Evolutionary conservation across 2,329 filamentous ascomycete genomes (phyloP).

Genomic region (Colletotrichum siamense): DNA sequence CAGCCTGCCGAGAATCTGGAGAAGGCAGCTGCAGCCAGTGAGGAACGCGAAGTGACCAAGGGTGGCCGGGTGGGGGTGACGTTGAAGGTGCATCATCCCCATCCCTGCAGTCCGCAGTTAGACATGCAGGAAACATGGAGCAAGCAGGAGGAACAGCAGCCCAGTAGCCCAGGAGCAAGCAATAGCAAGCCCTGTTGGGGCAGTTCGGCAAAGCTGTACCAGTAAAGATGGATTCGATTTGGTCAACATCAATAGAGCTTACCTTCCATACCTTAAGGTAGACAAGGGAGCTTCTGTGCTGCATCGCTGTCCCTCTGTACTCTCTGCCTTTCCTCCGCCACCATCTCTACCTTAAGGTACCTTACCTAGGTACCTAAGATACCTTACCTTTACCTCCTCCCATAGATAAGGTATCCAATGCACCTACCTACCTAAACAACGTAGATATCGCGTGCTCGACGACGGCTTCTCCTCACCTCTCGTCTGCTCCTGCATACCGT

Average conservation of each 20-base stretch:
- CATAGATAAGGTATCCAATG: neutral
- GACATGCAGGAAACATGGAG: neutral
- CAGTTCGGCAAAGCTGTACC: neutral
- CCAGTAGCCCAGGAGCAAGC: neutral
- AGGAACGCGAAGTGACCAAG: neutral
- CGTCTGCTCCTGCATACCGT: neutral
- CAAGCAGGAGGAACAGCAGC: neutral
- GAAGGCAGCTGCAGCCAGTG: neutral
- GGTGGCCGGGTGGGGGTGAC: neutral
- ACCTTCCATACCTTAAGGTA: neutral
- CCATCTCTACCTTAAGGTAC: neutral
- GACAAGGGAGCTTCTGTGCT: neutral
- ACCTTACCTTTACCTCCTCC: neutral
- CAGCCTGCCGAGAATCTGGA: conserved; percentile 1
- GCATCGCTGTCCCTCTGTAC: neutral
- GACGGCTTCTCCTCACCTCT: neutral
- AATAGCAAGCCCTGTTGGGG: neutral
- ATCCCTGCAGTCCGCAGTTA: neutral
- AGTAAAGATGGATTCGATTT: neutral
- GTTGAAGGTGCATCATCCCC: neutral
- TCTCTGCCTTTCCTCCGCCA: neutral
- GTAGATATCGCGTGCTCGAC: neutral
- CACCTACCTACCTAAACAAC: neutral
- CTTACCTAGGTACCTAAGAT: too few species aligned
- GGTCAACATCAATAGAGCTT: neutral